Evolutionary conservation across 257 asterid genomes (phyloP), one percentile per base, ranked within the genome.

Genomic region (Leptodermis oblonga): DNA sequence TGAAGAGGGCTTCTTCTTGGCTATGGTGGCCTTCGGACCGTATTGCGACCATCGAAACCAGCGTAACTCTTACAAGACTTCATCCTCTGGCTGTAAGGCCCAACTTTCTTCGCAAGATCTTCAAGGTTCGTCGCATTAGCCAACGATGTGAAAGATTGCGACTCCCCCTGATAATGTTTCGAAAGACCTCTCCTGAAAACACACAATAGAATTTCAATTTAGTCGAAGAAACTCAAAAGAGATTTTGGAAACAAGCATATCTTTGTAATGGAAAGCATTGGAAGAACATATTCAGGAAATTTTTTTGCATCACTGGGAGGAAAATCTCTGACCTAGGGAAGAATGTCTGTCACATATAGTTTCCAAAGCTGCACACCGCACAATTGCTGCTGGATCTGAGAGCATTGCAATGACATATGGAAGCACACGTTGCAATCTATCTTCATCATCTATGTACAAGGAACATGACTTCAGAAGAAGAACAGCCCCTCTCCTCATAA

Each of bases 241-340:
- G 41, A n/a, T 51, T 18, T 65, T 5, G 36, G 20, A 9, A 10
- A 34, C 41, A 54, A 46, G n/a, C 36, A 43, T 30, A 55, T 25
- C 26, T n/a, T n/a, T n/a, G n/a, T n/a, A n/a, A 82, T 90, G 83
- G 97, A 90, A 80, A 92, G 97, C 99, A 94, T 94, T 5, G 99
- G 99, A 80, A 94, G 92, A 74, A 91, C 89, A 79, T 94, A 94
- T 79, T 94, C 99, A 0, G 99, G 99, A 76, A 94, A 94, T 8
- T 8, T 91, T 94, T 86, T 94, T 84, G 99, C 99, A 81, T 94
- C 99, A 82, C 91, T 0, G 99, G 98, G 71, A 98, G 97, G 70
- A 94, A 94, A 82, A 82, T 91, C 99, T 82, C 97, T 80, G 69
- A 94, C 92, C 46, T 89, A 75, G 76, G 99, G 97, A 73, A 94